Percentiles rank a stretch among this genome's conserved stretches.
These are phyloP conservation scores for Scheffersomyces quercinus DNA, from an alignment of 1,139 yeast genomes.

Conservation along the genomic window DNA sequence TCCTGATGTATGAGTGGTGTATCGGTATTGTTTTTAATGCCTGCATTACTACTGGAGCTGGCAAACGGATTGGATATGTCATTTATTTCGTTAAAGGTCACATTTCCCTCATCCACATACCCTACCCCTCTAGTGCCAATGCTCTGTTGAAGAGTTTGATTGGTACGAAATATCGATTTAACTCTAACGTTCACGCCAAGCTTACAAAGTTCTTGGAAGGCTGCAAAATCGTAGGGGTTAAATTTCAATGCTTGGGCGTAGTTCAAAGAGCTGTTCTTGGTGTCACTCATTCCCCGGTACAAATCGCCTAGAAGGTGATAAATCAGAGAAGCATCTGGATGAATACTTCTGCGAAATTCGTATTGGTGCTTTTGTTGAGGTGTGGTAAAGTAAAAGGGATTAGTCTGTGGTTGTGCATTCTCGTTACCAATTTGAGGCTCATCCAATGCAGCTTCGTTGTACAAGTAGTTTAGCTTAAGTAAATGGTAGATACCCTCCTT, in stretches of 20 bases:
- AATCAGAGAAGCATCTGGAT: conserved; percentile 68
- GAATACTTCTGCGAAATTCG: conserved; percentile 32
- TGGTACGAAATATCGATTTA: conserved; percentile 54
- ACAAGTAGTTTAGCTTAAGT: conserved; percentile 30
- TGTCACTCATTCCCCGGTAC: conserved; percentile 52
- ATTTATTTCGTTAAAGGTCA: conserved; percentile 7
- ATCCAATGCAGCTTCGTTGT: conserved; percentile 31
- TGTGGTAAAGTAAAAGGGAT: conserved; percentile 21
- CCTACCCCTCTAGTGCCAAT: neutral
- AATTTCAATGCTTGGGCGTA: conserved; percentile 67
- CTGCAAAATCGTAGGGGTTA: conserved; percentile 86
- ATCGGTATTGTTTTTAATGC: conserved; percentile 3
- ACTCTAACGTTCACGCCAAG: conserved; percentile 70
- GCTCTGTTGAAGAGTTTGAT: conserved; percentile 3
- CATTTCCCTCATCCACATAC: conserved; percentile 1
- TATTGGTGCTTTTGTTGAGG: conserved; percentile 32
- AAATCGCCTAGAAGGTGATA: conserved; percentile 72
- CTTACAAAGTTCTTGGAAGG: conserved; percentile 73
- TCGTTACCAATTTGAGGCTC: conserved; percentile 6
- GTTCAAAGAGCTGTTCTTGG: conserved; percentile 63
- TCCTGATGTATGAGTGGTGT: conserved; percentile 17
- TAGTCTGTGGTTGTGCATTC: neutral
- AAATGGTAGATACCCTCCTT: conserved; percentile 67
- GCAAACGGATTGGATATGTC: conserved; percentile 29
- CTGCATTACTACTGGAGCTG: conserved; percentile 2